Evolutionary conservation across 2,329 filamentous ascomycete genomes (phyloP).

Genomic region (Colletotrichum cuscutae): DNA sequence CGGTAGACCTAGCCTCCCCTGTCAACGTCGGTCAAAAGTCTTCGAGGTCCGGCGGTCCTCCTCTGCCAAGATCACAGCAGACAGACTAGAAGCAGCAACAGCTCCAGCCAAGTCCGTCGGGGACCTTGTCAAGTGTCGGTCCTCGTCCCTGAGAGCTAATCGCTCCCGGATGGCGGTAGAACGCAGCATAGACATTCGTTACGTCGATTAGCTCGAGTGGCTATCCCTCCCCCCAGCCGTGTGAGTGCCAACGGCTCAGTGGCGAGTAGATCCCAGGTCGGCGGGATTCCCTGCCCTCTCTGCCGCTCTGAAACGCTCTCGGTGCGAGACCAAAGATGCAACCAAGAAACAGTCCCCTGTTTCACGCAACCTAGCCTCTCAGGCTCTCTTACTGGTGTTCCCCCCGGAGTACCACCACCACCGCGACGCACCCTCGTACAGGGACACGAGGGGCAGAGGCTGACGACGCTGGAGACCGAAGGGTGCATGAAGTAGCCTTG

Average conservation of each 20-base stretch:
- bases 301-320: slow-evolving; percentile 22
- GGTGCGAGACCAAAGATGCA: slow-evolving; percentile 21
- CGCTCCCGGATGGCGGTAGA: slow-evolving; percentile 9
- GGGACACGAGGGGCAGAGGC: background rate
- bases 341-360: slow-evolving; percentile 32
- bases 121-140: slow-evolving; percentile 10
- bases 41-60: background rate
- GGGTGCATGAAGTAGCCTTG: slow-evolving; percentile 23
- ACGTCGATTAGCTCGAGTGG: slow-evolving; percentile 2
- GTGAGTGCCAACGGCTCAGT: background rate
- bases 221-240: background rate
- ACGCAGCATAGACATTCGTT: background rate
- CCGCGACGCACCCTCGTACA: background rate
- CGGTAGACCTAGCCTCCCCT: background rate
- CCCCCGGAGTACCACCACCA: too few relatives aligned
- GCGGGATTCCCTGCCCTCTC: background rate
- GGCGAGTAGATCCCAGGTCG: slow-evolving; percentile 12
- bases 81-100: background rate
- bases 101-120: background rate
- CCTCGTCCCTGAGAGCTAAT: slow-evolving; percentile 11
- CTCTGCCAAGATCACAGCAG: background rate
- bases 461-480: slow-evolving; percentile 19
- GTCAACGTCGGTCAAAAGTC: slow-evolving; percentile 22
- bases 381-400: background rate
- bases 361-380: slow-evolving; percentile 19